These are phyloP conservation scores for Aulographum hederae DNA, from an alignment of 2,329 filamentous ascomycete species.

Conservation along the genomic window DNA sequence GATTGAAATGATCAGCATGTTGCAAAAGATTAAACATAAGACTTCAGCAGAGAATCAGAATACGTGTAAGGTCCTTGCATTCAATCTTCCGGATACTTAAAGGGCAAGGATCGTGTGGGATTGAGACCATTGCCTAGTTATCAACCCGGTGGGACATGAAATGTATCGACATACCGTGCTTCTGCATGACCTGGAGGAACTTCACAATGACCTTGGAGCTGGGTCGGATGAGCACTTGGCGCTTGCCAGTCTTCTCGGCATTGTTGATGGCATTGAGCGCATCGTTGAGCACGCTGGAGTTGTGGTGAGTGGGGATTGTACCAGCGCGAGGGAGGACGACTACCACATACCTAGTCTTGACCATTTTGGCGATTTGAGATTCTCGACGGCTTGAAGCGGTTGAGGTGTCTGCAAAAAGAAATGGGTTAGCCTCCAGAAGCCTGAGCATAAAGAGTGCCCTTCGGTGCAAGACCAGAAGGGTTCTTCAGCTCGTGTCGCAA, in stretches of 20 bases:
- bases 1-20: conserved; percentile 46
- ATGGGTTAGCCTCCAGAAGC: conserved; percentile 44
- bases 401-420: conserved; percentile 40
- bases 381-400: conserved; percentile 50
- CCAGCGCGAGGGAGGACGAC: too few relatives aligned
- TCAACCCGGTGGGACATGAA: conserved; percentile 64
- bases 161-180: conserved; percentile 63
- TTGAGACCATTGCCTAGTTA: conserved; percentile 97
- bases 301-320: too few relatives aligned
- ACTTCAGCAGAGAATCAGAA: conserved; percentile 63
- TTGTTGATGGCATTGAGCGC: conserved; percentile 98
- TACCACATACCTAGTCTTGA: too few relatives aligned
- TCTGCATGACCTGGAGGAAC: conserved; percentile 98
- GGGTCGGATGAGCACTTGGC: conserved; percentile 95
- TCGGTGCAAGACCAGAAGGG: conserved; percentile 23
- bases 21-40: conserved; percentile 86
- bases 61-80: conserved; percentile 94
- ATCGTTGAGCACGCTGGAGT: conserved; percentile 99
- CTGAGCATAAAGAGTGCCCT: conserved; percentile 50
- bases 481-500: conserved; percentile 46
- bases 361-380: conserved; percentile 82
- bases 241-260: conserved; percentile 99
- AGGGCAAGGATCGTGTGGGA: conserved; percentile 83
- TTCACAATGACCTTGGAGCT: conserved; percentile 99
- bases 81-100: conserved; percentile 99